A percentile compares a stretch with the other conserved stretches of the same genome.
These are phyloP conservation scores for Blastobotrys apis DNA, from an alignment of 1,139 yeast species.

Conservation along the genomic window DNA sequence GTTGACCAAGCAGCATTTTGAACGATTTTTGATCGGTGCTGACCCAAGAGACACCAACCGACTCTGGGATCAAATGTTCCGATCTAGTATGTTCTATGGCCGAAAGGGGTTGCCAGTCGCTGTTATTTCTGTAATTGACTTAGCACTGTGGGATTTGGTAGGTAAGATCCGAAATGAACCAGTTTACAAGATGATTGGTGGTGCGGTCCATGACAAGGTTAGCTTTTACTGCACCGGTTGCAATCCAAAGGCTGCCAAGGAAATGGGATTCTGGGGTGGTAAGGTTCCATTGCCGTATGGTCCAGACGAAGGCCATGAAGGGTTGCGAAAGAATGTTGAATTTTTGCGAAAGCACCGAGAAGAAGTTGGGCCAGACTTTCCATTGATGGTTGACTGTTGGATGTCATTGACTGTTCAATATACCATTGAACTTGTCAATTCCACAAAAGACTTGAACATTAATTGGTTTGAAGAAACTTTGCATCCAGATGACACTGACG, in stretches of 20 bases:
- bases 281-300: conserved; percentile 46
- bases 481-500: conserved; percentile 49
- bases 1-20: conserved; percentile 45
- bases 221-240: conserved; percentile 48
- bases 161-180: conserved; percentile 49
- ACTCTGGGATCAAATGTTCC: conserved; percentile 47
- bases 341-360: conserved; percentile 43
- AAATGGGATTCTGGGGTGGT: conserved; percentile 13
- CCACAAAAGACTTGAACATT: conserved; percentile 43
- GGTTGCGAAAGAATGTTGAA: conserved; percentile 44
- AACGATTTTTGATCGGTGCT: conserved; percentile 42
- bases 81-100: conserved; percentile 49
- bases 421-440: conserved; percentile 44
- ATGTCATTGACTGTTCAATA: conserved; percentile 47
- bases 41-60: conserved; percentile 46
- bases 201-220: conserved; percentile 43
- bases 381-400: conserved; percentile 50
- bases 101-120: conserved; percentile 48
- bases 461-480: conserved; percentile 51
- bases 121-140: conserved; percentile 44
- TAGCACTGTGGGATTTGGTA: conserved; percentile 48
- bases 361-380: conserved; percentile 47
- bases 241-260: conserved; percentile 38
- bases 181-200: conserved; percentile 49
- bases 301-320: conserved; percentile 47